Evolutionary conservation across 768 basidiomycete genomes (phyloP).

Genomic region (Russula lepida): DNA sequence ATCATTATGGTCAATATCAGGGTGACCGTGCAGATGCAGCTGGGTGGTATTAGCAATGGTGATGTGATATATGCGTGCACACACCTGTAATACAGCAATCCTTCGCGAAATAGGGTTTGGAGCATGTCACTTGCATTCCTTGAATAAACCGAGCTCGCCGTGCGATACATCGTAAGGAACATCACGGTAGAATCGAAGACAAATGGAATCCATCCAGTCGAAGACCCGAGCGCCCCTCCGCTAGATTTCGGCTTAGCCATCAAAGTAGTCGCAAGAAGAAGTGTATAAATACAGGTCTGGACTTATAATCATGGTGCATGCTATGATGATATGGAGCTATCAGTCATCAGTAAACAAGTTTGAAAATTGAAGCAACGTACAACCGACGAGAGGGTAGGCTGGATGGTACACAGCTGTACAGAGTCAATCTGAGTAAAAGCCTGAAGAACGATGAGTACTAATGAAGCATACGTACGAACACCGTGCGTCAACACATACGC

Average conservation of each 20-base stretch:
- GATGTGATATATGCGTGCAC: background rate
- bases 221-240: conserved; percentile 25
- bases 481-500: conserved; percentile 47
- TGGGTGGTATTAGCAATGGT: conserved; percentile 9
- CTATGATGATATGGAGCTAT: no score
- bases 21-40: conserved; percentile 34
- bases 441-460: background rate
- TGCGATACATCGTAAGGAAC: conserved; percentile 29
- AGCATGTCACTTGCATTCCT: conserved; percentile 3
- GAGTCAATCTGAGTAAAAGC: background rate
- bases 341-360: no score
- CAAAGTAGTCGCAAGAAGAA: background rate
- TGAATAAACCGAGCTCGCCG: conserved; percentile 10
- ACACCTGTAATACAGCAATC: conserved; percentile 14
- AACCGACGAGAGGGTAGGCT: background rate
- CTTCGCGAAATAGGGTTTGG: conserved; percentile 7
- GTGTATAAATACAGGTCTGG: conserved; percentile 21
- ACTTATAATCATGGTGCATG: conserved; percentile 36
- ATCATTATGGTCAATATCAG: conserved; percentile 35
- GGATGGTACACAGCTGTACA: conserved; percentile 1
- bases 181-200: conserved; percentile 34
- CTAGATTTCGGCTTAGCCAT: conserved; percentile 12
- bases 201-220: conserved; percentile 36
- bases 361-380: conserved; percentile 6
- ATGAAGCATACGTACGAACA: conserved; percentile 33